Conservation (phyloP, 2,329 filamentous ascomycete genomes). For the Tympanopsis confertula region DNA sequence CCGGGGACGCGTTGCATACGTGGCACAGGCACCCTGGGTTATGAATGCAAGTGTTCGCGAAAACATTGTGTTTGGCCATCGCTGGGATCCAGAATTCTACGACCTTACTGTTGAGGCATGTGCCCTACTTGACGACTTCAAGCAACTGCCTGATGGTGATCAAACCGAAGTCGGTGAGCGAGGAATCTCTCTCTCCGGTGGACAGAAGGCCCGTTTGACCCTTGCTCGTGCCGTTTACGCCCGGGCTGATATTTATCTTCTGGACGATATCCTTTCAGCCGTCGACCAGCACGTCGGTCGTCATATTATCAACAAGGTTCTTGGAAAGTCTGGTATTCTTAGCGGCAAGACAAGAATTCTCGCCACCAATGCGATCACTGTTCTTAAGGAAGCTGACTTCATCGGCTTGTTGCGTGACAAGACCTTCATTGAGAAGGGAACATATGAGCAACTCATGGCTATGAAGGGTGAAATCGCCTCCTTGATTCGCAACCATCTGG, state of each 20-base stretch:
- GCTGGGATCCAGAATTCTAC: slow-evolving; percentile 58
- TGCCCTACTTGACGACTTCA: slow-evolving; percentile 51
- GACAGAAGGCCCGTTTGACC: slow-evolving; percentile 54
- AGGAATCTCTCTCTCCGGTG: slow-evolving; percentile 55
- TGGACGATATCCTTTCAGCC: slow-evolving; percentile 55
- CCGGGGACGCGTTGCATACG: slow-evolving; percentile 48
- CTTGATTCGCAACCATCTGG: slow-evolving; percentile 25
- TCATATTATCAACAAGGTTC: slow-evolving; percentile 53
- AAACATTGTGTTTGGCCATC: slow-evolving; percentile 57
- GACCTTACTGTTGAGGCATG: slow-evolving; percentile 54
- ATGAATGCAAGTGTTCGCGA: slow-evolving; percentile 59
- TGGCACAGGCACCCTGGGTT: slow-evolving; percentile 54
- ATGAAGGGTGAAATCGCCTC: slow-evolving; percentile 56
- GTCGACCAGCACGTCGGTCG: slow-evolving; percentile 58
- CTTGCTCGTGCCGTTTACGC: slow-evolving; percentile 57
- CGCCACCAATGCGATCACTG: slow-evolving; percentile 54
- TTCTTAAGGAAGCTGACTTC: slow-evolving; percentile 52
- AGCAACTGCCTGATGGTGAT: slow-evolving; percentile 54
- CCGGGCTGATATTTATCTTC: slow-evolving; percentile 51
- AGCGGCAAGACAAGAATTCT: slow-evolving; percentile 50
- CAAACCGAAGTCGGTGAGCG: slow-evolving; percentile 57
- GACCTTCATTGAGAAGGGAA: slow-evolving; percentile 48
- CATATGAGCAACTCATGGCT: slow-evolving; percentile 53
- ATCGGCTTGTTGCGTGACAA: slow-evolving; percentile 47
- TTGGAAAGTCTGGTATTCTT: slow-evolving; percentile 47